A percentile compares a stretch with the other conserved stretches of the same genome.
Evolutionary conservation across 2,329 filamentous ascomycete genomes (phyloP).

Genomic region (Microdochium bolleyi): DNA sequence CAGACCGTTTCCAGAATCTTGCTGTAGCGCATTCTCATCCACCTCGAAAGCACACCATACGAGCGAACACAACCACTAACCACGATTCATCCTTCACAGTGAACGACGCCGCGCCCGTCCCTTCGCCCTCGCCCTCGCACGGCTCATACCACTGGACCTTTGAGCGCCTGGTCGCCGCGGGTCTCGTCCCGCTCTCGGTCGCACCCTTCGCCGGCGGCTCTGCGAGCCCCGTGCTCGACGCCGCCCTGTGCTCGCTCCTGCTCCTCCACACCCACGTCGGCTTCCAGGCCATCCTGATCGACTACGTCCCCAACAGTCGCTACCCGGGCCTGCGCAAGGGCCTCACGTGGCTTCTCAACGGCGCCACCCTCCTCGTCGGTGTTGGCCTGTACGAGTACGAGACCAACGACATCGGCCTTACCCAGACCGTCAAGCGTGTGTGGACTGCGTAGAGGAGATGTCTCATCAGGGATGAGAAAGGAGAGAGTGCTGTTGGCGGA

Average conservation of each 20-base stretch:
- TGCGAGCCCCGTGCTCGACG: constrained; percentile 83
- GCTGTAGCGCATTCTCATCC: no score
- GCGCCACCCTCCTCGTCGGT: constrained; percentile 70
- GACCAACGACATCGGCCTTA: constrained; percentile 94
- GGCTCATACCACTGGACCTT: constrained; percentile 99
- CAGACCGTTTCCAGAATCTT: no score
- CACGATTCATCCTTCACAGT: constrained; percentile 36
- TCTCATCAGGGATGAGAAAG: neutral
- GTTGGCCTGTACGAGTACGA: constrained; percentile 96
- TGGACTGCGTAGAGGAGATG: constrained; percentile 65
- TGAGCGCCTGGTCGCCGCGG: constrained; percentile 75
- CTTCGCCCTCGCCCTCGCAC: constrained; percentile 65
- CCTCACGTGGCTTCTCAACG: constrained; percentile 73
- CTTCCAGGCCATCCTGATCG: constrained; percentile 82
- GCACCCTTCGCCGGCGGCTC: constrained; percentile 89
- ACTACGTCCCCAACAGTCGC: constrained; percentile 75
- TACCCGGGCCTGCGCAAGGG: constrained; percentile 59
- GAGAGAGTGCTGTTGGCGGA: neutral
- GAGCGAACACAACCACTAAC: no score
- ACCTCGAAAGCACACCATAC: no score
- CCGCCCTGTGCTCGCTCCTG: constrained; percentile 71
- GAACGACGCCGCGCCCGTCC: constrained; percentile 79
- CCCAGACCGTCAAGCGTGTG: constrained; percentile 78
- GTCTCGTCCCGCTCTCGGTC: constrained; percentile 78
- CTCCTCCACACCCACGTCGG: constrained; percentile 94